Conservation (phyloP, 225 moss, liverwort and hornwort genomes). For the Neckera pumila region DNA sequence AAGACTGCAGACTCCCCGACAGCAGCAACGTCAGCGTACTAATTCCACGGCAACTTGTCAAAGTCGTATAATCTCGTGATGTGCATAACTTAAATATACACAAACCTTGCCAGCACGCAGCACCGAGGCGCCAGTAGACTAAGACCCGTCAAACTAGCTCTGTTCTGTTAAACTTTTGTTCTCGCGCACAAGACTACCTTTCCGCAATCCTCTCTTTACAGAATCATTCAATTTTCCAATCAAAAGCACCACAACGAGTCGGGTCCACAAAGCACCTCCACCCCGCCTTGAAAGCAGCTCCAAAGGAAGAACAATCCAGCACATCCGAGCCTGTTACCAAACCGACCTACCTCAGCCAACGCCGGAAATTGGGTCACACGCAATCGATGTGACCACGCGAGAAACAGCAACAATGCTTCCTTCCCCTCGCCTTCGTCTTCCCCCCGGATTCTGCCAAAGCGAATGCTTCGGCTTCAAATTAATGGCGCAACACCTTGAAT, state of each 20-base stretch:
- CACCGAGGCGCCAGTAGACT: not conserved
- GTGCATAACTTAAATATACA: not conserved
- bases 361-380: not conserved
- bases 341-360: not conserved
- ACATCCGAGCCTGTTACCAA: not conserved
- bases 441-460: not conserved
- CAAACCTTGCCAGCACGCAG: not conserved
- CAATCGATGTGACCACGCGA: not conserved
- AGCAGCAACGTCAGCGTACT: not conserved
- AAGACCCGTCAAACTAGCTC: not conserved
- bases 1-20: not conserved
- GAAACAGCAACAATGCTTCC: not conserved
- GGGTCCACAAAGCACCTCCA: not conserved
- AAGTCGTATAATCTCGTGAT: not conserved
- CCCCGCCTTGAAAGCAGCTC: not conserved
- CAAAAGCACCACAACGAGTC: not conserved
- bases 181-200: not conserved
- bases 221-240: not conserved
- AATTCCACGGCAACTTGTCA: not conserved
- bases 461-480: not conserved
- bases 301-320: not conserved
- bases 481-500: not conserved
- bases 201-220: not conserved
- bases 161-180: not conserved
- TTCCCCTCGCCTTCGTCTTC: not conserved